These are phyloP conservation scores for Astraeus odoratus DNA, from an alignment of 768 basidiomycete species.

Conservation along the genomic window DNA sequence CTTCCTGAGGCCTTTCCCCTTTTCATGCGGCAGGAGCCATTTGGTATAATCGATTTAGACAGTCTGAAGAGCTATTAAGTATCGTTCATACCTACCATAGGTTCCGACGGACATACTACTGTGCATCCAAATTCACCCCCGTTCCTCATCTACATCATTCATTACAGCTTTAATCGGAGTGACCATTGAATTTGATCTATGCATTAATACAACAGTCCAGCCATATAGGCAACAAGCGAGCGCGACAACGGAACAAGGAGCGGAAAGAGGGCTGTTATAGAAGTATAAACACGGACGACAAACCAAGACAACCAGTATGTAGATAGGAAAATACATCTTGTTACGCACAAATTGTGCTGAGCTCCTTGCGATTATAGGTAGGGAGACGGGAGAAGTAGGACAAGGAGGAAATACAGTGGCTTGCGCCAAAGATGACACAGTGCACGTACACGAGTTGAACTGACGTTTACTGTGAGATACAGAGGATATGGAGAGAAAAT, in stretches of 20 bases:
- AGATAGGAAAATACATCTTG: neutral
- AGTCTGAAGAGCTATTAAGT: too few relatives aligned
- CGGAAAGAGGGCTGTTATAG: too few relatives aligned
- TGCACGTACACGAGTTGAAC: neutral
- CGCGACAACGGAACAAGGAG: neutral
- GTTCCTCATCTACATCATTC: too few relatives aligned
- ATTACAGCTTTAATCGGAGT: neutral
- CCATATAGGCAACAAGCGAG: neutral
- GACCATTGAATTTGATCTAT: neutral
- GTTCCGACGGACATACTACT: too few relatives aligned
- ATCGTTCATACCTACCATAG: too few relatives aligned
- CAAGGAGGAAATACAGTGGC: neutral
- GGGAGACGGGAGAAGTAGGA: too few relatives aligned
- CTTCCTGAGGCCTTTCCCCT: too few relatives aligned
- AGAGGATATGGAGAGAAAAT: neutral
- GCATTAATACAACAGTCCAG: neutral
- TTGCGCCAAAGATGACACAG: neutral
- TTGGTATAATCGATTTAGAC: too few relatives aligned
- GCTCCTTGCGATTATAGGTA: neutral
- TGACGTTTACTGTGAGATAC: neutral
- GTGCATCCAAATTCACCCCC: too few relatives aligned
- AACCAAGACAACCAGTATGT: neutral
- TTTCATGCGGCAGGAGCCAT: too few relatives aligned
- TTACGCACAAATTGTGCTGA: neutral
- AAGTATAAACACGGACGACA: too few relatives aligned